Percentiles rank a stretch among this genome's conserved stretches.
phyloP scores from a whole-genome alignment of 306 rosid species.

The Corylus heterophylla region DNA sequence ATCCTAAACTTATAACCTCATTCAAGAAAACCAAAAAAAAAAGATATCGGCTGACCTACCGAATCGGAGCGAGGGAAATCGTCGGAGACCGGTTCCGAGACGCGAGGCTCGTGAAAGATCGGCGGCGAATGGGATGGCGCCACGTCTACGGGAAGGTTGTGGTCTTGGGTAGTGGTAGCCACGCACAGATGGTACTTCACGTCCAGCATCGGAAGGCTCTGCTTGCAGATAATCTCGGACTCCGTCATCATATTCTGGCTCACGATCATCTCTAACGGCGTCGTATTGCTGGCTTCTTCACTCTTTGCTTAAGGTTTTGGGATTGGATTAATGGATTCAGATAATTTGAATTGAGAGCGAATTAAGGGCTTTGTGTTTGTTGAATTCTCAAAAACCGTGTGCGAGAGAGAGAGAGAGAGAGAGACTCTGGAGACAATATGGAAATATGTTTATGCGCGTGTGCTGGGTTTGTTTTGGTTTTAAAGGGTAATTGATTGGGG shows the following conservation, averaged over 20 bases:
- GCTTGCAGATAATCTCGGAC: constrained; percentile 63
- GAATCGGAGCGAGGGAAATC: constrained; percentile 32
- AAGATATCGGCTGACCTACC: constrained; percentile 13
- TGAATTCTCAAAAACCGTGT: no score
- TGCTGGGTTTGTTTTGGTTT: neutral
- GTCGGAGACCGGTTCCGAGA: constrained; percentile 20
- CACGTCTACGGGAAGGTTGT: constrained; percentile 48
- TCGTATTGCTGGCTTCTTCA: constrained; percentile 1
- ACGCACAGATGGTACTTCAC: constrained; percentile 66
- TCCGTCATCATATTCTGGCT: constrained; percentile 58
- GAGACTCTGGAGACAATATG: no score
- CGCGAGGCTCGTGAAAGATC: constrained; percentile 47
- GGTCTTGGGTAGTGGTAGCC: constrained; percentile 36
- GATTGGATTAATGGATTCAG: no score
- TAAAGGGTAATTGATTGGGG: no score
- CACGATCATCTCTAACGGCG: constrained; percentile 46
- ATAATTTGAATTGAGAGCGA: no score
- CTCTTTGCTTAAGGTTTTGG: neutral
- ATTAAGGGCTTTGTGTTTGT: no score
- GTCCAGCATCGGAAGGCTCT: constrained; percentile 57
- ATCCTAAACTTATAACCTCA: neutral
- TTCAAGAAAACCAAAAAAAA: constrained; percentile 3
- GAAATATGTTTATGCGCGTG: no score
- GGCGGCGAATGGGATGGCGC: constrained; percentile 59
- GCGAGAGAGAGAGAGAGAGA: no score